A percentile compares a stretch with the other conserved stretches of the same genome.
phyloP scores from a whole-genome alignment of 805 yeast species.

The Wickerhamomyces alni region DNA sequence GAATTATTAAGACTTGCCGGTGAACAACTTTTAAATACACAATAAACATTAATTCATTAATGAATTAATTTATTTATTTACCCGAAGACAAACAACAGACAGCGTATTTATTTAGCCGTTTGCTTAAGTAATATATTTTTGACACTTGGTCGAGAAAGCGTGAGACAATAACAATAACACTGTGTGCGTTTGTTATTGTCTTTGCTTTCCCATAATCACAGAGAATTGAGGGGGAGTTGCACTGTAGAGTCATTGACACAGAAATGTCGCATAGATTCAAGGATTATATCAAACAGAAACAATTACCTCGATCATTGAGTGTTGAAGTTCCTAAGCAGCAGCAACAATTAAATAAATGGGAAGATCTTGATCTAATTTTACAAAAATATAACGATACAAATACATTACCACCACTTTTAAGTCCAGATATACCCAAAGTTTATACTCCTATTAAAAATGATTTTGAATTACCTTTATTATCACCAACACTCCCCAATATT shows the following conservation, averaged over 20 bases:
- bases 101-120: too few species aligned
- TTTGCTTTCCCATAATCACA: too few species aligned
- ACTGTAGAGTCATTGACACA: too few species aligned
- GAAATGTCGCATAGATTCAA: neutral
- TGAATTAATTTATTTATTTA: too few species aligned
- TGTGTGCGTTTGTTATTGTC: too few species aligned
- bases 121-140: too few species aligned
- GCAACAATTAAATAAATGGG: neutral
- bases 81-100: too few species aligned
- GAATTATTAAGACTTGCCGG: constrained; percentile 32
- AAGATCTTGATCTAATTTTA: constrained; percentile 1
- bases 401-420: neutral
- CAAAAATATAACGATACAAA: neutral
- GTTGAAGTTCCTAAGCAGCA: neutral
- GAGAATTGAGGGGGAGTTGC: too few species aligned
- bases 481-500: constrained; percentile 17
- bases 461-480: constrained; percentile 11
- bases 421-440: neutral
- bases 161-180: too few species aligned
- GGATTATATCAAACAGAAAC: neutral
- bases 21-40: neutral
- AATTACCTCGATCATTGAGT: too few species aligned
- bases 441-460: neutral
- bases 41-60: neutral
- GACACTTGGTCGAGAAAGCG: too few species aligned